These are phyloP conservation scores for Ceriops zippeliana DNA, from an alignment of 345 rosid genomes.

Conservation along the genomic window DNA sequence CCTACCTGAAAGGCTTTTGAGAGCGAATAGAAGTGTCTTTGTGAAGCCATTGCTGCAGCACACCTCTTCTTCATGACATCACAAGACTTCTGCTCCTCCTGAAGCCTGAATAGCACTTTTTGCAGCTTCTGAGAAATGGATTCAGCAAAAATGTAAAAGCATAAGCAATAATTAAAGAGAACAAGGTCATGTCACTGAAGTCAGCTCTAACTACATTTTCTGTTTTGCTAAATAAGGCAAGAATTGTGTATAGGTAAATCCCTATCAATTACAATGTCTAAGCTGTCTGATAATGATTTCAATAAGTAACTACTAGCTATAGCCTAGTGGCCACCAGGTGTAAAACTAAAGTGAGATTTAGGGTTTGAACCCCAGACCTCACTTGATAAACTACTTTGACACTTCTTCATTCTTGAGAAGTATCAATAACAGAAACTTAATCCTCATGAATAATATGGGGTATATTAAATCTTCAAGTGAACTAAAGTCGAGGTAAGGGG, in stretches of 20 bases:
- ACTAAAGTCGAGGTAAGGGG: too few species aligned
- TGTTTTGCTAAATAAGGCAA: neutral
- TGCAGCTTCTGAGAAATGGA: constrained; percentile 60
- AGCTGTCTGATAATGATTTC: neutral
- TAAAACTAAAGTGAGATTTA: too few species aligned
- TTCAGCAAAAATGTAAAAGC: neutral
- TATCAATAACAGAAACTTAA: too few species aligned
- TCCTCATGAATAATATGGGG: too few species aligned
- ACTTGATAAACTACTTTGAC: neutral
- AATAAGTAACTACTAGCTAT: too few species aligned
- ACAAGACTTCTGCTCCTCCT: constrained; percentile 60
- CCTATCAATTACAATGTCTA: neutral
- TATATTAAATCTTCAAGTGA: too few species aligned
- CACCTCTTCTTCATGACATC: constrained; percentile 53
- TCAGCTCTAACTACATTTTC: neutral
- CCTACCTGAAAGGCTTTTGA: constrained; percentile 67
- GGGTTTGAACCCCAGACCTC: too few species aligned
- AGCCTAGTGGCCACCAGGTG: too few species aligned
- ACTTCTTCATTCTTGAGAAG: neutral
- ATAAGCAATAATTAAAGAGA: neutral
- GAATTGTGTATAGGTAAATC: neutral
- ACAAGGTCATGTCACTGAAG: neutral
- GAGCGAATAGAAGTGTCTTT: constrained; percentile 50
- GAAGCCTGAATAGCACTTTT: constrained; percentile 52
- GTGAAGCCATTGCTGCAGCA: constrained; percentile 57